Evolutionary conservation across 2,329 filamentous ascomycete species (phyloP).

Genomic region (Apiospora arundinis): DNA sequence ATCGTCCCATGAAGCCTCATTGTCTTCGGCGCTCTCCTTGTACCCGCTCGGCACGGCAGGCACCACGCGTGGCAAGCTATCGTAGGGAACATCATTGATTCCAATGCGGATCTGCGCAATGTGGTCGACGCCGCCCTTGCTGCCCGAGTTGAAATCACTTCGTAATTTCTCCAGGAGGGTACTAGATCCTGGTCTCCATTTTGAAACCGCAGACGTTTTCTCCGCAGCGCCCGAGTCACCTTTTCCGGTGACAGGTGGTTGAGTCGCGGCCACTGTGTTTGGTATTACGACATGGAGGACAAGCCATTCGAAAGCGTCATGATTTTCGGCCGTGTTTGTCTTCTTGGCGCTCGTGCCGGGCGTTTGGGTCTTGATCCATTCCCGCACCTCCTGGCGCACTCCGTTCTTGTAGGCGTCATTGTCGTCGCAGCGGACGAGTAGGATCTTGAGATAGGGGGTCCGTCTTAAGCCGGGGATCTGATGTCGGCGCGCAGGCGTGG

Average conservation of each 20-base stretch:
- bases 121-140: constrained; percentile 75
- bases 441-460: constrained; percentile 92
- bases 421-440: constrained; percentile 91
- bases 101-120: constrained; percentile 85
- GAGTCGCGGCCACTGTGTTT: constrained; percentile 80
- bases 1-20: constrained; percentile 83
- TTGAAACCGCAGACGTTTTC: constrained; percentile 61
- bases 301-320: constrained; percentile 96
- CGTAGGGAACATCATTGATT: constrained; percentile 71
- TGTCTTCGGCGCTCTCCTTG: constrained; percentile 76
- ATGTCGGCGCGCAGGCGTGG: constrained; percentile 70
- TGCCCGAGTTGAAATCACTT: constrained; percentile 82
- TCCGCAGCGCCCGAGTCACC: constrained; percentile 65
- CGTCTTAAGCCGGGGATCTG: constrained; percentile 93
- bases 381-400: constrained; percentile 78
- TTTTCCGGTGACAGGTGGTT: constrained; percentile 69
- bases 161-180: constrained; percentile 89
- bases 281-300: constrained; percentile 92
- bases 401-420: constrained; percentile 90
- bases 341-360: constrained; percentile 64
- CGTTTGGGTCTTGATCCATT: constrained; percentile 87
- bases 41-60: constrained; percentile 69
- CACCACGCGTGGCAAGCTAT: constrained; percentile 66
- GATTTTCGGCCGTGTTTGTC: constrained; percentile 79
- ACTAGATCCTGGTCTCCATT: constrained; percentile 80